Percentiles rank a stretch among this genome's conserved stretches.
phyloP scores from a whole-genome alignment of 495 filamentous ascomycete genomes.

The Penicillium fimorum region DNA sequence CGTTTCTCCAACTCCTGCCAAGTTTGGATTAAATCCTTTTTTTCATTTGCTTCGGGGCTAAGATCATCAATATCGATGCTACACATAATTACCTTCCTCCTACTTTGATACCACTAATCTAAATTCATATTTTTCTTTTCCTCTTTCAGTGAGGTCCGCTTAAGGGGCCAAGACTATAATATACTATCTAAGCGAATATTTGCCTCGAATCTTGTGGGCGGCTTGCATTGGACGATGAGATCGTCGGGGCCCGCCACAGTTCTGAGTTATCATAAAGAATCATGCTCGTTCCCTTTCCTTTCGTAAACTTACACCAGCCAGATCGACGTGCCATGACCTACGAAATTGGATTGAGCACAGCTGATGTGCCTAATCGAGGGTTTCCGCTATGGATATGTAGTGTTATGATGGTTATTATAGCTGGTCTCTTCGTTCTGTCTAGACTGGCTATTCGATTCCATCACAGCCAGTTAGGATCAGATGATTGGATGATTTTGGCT shows the following conservation, averaged over 20 bases:
- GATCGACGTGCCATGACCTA: background rate
- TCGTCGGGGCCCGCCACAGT: background rate
- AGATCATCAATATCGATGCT: too few relatives aligned
- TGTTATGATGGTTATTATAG: conserved; percentile 2
- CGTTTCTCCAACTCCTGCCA: too few relatives aligned
- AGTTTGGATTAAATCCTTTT: too few relatives aligned
- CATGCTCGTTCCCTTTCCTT: background rate
- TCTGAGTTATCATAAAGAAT: background rate
- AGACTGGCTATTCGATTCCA: conserved; percentile 8
- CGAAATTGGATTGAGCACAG: conserved; percentile 6
- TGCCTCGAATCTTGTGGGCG: background rate
- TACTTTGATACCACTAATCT: background rate
- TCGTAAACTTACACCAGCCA: background rate
- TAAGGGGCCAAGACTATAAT: background rate
- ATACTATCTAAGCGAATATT: background rate
- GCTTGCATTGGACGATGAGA: background rate
- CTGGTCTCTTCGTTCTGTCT: background rate
- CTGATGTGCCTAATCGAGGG: conserved; percentile 4
- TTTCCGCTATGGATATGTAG: conserved; percentile 6
- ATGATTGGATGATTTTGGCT: conserved; percentile 8
- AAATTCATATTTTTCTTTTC: background rate
- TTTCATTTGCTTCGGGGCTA: too few relatives aligned
- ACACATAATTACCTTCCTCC: too few relatives aligned
- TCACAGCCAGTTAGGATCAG: background rate
- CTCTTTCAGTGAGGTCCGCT: background rate